phyloP scores from a whole-genome alignment of 345 rosid genomes.

The Dipteronia sinensis region DNA sequence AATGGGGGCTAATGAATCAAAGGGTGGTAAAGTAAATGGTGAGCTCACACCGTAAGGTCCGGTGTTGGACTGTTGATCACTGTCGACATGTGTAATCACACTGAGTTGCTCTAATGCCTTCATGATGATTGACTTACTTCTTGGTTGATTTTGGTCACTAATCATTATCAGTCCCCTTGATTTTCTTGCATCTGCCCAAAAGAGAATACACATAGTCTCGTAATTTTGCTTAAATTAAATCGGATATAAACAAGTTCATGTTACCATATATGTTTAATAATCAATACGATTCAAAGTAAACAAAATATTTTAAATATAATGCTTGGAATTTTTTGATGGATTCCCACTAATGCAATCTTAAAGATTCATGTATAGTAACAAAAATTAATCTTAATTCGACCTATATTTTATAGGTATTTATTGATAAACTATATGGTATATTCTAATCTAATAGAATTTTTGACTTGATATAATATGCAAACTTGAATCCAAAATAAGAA shows the following conservation, averaged over 20 bases:
- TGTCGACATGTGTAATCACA: conserved; percentile 42
- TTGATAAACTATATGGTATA: background rate
- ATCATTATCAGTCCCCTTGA: conserved; percentile 13
- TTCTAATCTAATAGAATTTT: background rate
- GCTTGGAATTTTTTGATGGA: too few species aligned
- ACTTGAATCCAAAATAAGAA: too few species aligned
- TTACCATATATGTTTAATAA: too few species aligned
- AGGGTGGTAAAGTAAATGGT: conserved; percentile 60
- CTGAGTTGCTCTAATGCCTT: conserved; percentile 34
- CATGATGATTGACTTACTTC: conserved; percentile 10
- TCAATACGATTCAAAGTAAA: too few species aligned
- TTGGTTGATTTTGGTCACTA: conserved; percentile 23
- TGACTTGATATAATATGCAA: background rate
- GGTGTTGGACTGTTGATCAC: conserved; percentile 43
- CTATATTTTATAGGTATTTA: too few species aligned
- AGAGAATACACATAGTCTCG: background rate
- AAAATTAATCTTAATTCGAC: background rate
- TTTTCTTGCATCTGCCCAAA: conserved; percentile 41
- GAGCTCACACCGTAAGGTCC: conserved; percentile 56
- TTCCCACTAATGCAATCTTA: background rate
- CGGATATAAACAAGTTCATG: too few species aligned
- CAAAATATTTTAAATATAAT: too few species aligned
- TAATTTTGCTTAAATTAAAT: too few species aligned
- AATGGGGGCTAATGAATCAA: conserved; percentile 53
- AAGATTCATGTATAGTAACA: background rate